Percentiles rank a stretch among this genome's conserved stretches.
These are phyloP conservation scores for Amanita jacksonii DNA, from an alignment of 768 basidiomycete species.

Conservation along the genomic window DNA sequence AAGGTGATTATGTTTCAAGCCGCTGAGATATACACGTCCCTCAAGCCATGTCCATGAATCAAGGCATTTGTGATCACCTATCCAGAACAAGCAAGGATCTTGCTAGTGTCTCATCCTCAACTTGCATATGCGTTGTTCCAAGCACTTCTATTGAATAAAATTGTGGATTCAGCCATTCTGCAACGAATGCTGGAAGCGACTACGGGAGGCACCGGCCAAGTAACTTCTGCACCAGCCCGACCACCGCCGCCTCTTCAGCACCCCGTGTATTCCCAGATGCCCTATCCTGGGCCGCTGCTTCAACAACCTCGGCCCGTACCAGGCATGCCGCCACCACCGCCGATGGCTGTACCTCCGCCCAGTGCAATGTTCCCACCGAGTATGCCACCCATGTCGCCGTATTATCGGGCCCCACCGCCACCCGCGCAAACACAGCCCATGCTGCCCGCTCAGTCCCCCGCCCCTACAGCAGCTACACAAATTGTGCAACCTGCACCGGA, in stretches of 20 bases:
- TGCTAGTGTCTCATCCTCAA: conserved; percentile 83
- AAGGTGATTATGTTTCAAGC: conserved; percentile 53
- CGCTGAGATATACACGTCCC: conserved; percentile 10
- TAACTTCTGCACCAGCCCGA: conserved; percentile 9
- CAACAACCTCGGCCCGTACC: conserved; percentile 24
- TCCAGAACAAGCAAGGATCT: conserved; percentile 77
- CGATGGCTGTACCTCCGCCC: conserved; percentile 25
- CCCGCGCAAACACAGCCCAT: conserved; percentile 17
- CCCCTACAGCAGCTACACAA: conserved; percentile 21
- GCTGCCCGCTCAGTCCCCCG: conserved; percentile 19
- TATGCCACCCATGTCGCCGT: conserved; percentile 25
- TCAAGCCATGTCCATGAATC: conserved; percentile 7
- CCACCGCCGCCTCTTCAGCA: conserved; percentile 36
- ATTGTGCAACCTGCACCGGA: conserved; percentile 19
- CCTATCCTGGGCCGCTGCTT: conserved; percentile 22
- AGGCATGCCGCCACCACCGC: conserved; percentile 21
- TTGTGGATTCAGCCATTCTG: conserved; percentile 81
- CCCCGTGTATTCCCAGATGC: conserved; percentile 31
- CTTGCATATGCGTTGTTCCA: conserved; percentile 95
- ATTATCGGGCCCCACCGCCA: conserved; percentile 25
- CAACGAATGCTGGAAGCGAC: conserved; percentile 52
- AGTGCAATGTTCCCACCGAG: conserved; percentile 22
- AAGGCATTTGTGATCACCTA: conserved; percentile 89
- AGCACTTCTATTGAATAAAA: conserved; percentile 84
- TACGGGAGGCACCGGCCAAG: conserved; percentile 6